These are phyloP conservation scores for Populus simonii DNA, from an alignment of 345 rosid genomes.

Conservation along the genomic window DNA sequence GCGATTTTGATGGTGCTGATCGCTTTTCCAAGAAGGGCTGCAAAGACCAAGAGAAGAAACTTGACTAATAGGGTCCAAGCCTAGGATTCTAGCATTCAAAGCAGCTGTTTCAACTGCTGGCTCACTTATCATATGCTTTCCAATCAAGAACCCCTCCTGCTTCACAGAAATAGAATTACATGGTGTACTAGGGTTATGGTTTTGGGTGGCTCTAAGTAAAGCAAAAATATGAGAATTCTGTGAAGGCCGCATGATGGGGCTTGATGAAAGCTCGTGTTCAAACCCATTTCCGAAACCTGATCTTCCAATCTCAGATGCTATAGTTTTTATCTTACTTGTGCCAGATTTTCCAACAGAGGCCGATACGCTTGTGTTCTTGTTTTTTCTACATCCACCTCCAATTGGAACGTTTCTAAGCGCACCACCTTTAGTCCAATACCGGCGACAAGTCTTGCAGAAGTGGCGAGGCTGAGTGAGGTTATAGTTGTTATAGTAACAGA, in stretches of 20 bases:
- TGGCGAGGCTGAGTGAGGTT: conserved; percentile 84
- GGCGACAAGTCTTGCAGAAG: conserved; percentile 86
- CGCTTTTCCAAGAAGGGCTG: conserved; percentile 45
- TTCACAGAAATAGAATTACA: conserved; percentile 30
- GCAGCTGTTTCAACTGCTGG: conserved; percentile 25
- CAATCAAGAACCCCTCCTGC: conserved; percentile 41
- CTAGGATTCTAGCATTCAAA: conserved; percentile 32
- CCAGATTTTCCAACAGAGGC: conserved; percentile 33
- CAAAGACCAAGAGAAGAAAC: conserved; percentile 41
- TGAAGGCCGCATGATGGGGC: conserved; percentile 46
- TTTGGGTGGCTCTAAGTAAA: conserved; percentile 43
- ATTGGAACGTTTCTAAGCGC: conserved; percentile 69
- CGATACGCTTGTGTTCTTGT: conserved; percentile 45
- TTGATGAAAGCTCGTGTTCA: conserved; percentile 42
- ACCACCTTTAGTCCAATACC: conserved; percentile 84
- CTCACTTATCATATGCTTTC: conserved; percentile 37
- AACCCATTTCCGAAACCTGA: conserved; percentile 40
- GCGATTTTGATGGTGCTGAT: conserved; percentile 40
- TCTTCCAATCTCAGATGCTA: conserved; percentile 49
- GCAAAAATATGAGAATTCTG: conserved; percentile 52
- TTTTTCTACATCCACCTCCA: conserved; percentile 75
- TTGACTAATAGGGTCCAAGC: conserved; percentile 37
- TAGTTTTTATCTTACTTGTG: conserved; percentile 35
- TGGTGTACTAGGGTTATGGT: conserved; percentile 42
- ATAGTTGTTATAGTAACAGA: conserved; percentile 80